Evolutionary conservation across 129 eudicot genomes (phyloP).

Genomic region (Ambrosia trifida): DNA sequence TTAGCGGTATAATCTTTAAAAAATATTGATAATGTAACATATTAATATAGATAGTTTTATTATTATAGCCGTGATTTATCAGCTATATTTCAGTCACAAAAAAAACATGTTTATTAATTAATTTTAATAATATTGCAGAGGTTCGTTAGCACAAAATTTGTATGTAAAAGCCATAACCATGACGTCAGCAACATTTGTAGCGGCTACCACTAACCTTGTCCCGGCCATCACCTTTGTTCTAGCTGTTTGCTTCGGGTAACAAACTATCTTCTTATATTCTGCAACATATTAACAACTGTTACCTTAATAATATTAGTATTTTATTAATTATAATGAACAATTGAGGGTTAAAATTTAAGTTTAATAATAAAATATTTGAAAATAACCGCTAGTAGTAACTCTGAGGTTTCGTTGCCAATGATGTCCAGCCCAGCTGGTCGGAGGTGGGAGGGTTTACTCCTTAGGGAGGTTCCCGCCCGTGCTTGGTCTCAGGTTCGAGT

Average conservation of each 20-base stretch:
- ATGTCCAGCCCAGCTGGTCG: too few species aligned
- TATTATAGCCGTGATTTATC: neutral
- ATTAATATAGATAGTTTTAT: neutral
- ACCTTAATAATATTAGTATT: too few species aligned
- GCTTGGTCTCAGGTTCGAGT: too few species aligned
- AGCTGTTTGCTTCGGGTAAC: conserved; percentile 47
- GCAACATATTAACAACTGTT: neutral
- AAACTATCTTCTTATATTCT: neutral
- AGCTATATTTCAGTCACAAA: too few species aligned
- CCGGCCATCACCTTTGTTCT: conserved; percentile 56
- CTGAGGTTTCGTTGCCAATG: too few species aligned
- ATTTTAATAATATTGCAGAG: conserved; percentile 37
- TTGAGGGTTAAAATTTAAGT: too few species aligned
- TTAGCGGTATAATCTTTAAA: too few species aligned
- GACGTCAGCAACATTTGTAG: conserved; percentile 59
- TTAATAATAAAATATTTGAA: too few species aligned
- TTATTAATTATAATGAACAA: too few species aligned
- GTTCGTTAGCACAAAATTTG: conserved; percentile 48
- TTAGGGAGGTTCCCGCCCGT: too few species aligned
- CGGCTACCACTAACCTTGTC: conserved; percentile 52
- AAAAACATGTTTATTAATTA: neutral
- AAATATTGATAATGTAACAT: neutral
- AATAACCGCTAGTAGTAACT: too few species aligned
- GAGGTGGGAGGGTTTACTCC: too few species aligned
- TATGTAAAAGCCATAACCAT: conserved; percentile 42